Evolutionary conservation across 805 yeast genomes (phyloP).

Genomic region (Candida stauntonica): DNA sequence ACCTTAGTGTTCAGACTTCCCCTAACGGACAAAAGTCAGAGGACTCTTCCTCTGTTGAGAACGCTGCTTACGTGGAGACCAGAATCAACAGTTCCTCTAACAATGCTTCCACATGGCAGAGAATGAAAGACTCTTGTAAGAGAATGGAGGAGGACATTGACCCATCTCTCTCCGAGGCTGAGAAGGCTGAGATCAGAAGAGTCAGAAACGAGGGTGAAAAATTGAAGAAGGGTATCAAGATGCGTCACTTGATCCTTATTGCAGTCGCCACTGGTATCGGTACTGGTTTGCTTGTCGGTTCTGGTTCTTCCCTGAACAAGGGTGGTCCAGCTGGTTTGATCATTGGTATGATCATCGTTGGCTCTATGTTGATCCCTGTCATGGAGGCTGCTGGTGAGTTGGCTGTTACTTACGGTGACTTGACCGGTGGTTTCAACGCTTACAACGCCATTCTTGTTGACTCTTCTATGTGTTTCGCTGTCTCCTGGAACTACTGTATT

Average conservation of each 20-base stretch:
- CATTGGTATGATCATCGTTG: slow-evolving; percentile 56
- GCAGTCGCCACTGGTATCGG: slow-evolving; percentile 75
- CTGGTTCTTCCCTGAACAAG: slow-evolving; percentile 50
- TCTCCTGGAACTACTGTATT: slow-evolving; percentile 54
- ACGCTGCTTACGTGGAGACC: slow-evolving; percentile 21
- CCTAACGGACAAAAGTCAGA: slow-evolving; percentile 18
- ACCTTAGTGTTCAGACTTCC: slow-evolving; percentile 7
- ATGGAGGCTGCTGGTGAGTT: slow-evolving; percentile 55
- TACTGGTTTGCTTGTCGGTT: slow-evolving; percentile 70
- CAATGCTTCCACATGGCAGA: slow-evolving; percentile 22
- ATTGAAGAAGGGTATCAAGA: slow-evolving; percentile 32
- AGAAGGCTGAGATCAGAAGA: slow-evolving; percentile 29
- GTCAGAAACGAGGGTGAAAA: slow-evolving; percentile 30
- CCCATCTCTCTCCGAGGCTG: slow-evolving; percentile 38
- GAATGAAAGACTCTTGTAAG: slow-evolving; percentile 31
- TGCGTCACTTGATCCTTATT: slow-evolving; percentile 67
- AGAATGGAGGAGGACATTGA: slow-evolving; percentile 33
- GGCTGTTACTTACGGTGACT: slow-evolving; percentile 37
- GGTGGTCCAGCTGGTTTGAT: slow-evolving; percentile 66
- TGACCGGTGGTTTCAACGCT: slow-evolving; percentile 38
- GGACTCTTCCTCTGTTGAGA: slow-evolving; percentile 17
- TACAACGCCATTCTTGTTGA: slow-evolving; percentile 38
- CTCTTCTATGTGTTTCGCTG: slow-evolving; percentile 56
- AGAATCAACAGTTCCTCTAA: slow-evolving; percentile 1
- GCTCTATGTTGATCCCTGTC: slow-evolving; percentile 55